These are phyloP conservation scores for Metschnikowia similis DNA, from an alignment of 805 yeast species.

Conservation along the genomic window DNA sequence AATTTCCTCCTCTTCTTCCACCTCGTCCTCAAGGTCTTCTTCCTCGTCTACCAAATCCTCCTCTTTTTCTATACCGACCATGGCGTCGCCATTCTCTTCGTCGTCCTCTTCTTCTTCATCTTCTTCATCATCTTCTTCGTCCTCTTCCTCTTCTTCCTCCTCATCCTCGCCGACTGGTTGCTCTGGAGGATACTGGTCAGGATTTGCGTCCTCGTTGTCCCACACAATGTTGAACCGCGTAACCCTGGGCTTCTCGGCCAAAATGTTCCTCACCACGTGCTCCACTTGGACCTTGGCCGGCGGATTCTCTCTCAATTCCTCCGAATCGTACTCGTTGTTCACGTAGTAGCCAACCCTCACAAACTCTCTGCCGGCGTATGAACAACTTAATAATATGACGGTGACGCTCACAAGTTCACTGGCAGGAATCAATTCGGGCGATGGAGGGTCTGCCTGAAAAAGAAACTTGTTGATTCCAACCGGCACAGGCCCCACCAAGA, in stretches of 20 bases:
- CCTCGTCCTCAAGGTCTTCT: constrained; percentile 10
- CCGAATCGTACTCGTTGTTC: constrained; percentile 92
- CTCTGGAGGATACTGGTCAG: constrained; percentile 75
- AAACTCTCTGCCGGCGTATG: constrained; percentile 89
- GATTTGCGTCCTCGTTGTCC: constrained; percentile 70
- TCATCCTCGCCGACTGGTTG: constrained; percentile 50
- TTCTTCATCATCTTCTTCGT: constrained; percentile 21
- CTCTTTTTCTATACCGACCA: constrained; percentile 9
- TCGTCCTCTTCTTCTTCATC: constrained; percentile 19
- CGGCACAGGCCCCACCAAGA: constrained; percentile 98
- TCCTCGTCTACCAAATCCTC: constrained; percentile 16
- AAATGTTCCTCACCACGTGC: constrained; percentile 86
- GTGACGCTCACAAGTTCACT: constrained; percentile 93
- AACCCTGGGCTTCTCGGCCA: constrained; percentile 97
- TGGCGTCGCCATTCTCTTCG: constrained; percentile 16
- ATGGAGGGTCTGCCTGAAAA: constrained; percentile 94
- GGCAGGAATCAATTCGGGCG: constrained; percentile 93
- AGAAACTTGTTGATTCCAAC: constrained; percentile 93
- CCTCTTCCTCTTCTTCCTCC: constrained; percentile 28
- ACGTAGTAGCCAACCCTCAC: constrained; percentile 98
- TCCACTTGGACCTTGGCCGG: constrained; percentile 92
- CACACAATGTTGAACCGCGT: constrained; percentile 95
- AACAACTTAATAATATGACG: constrained; percentile 86
- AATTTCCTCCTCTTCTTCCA: constrained; percentile 9
- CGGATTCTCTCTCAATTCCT: constrained; percentile 89